Percentiles rank a stretch among this genome's conserved stretches.
phyloP scores from a whole-genome alignment of 1,284 basidiomycete species.

The Tetrapyrgos nigripes region DNA sequence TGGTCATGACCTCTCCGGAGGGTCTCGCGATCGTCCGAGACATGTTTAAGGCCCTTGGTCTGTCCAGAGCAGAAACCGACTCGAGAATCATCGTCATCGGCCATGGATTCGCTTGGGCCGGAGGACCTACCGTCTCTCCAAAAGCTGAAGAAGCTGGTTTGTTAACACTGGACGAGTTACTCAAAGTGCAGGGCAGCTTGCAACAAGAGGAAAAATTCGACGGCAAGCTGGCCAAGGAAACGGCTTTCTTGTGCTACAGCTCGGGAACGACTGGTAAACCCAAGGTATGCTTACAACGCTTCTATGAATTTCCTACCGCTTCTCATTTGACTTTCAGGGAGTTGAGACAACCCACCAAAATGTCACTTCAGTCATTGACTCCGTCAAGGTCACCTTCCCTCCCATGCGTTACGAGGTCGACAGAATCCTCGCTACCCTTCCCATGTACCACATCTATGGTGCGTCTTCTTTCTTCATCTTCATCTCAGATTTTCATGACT shows the following conservation, averaged over 20 bases:
- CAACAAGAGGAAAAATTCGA: slow-evolving; percentile 56
- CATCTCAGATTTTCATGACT: background rate
- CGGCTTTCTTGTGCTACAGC: slow-evolving; percentile 71
- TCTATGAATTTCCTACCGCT: too few species aligned
- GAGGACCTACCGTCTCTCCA: slow-evolving; percentile 37
- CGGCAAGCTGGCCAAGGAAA: slow-evolving; percentile 53
- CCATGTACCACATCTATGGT: slow-evolving; percentile 70
- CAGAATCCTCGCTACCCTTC: slow-evolving; percentile 61
- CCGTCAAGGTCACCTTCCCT: slow-evolving; percentile 49
- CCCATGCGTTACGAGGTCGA: slow-evolving; percentile 45
- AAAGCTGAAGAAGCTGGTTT: slow-evolving; percentile 37
- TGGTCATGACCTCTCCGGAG: slow-evolving; percentile 61
- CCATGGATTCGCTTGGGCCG: slow-evolving; percentile 46
- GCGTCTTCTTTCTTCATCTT: slow-evolving; percentile 18
- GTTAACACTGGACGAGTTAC: slow-evolving; percentile 46
- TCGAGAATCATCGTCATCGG: slow-evolving; percentile 53
- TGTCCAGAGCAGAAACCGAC: slow-evolving; percentile 45
- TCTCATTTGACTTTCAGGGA: background rate
- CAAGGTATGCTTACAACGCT: slow-evolving; percentile 38
- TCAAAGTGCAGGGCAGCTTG: slow-evolving; percentile 50
- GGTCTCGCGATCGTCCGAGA: slow-evolving; percentile 51
- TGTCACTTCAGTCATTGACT: slow-evolving; percentile 55
- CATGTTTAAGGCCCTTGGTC: slow-evolving; percentile 48
- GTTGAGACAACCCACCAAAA: slow-evolving; percentile 71
- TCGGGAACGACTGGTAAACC: slow-evolving; percentile 69